phyloP scores from a whole-genome alignment of 768 basidiomycete species.

The Boletus pseudo-olivaceus region DNA sequence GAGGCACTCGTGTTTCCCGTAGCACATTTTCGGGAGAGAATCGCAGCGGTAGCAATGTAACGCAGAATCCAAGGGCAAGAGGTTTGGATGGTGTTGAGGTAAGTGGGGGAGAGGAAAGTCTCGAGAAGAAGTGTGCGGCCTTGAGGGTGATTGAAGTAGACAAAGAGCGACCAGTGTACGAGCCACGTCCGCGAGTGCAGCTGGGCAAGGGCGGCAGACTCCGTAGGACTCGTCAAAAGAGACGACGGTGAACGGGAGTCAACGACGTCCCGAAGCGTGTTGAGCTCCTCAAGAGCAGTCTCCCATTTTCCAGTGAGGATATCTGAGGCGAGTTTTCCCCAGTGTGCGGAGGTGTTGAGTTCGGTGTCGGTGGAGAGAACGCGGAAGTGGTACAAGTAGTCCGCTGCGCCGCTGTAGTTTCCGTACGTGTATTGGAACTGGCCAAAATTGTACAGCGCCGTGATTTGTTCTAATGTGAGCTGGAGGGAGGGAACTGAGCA shows the following conservation, averaged over 20 bases:
- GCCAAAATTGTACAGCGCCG: conserved; percentile 94
- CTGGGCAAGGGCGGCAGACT: conserved; percentile 76
- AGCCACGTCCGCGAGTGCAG: conserved; percentile 96
- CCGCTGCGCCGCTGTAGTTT: conserved; percentile 93
- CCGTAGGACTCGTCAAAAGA: conserved; percentile 40
- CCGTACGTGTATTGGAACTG: conserved; percentile 99
- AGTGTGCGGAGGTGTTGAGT: conserved; percentile 93
- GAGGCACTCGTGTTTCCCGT: conserved; percentile 47
- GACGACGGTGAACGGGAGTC: conserved; percentile 69
- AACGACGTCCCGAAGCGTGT: conserved; percentile 89
- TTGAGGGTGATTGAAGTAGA: conserved; percentile 95
- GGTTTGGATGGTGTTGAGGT: conserved; percentile 98
- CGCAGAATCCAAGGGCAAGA: conserved; percentile 92
- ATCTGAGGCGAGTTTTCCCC: conserved; percentile 97
- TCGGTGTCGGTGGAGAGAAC: conserved; percentile 92
- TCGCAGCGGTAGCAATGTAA: conserved; percentile 89
- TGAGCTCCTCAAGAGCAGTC: conserved; percentile 90
- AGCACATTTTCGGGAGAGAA: conserved; percentile 81
- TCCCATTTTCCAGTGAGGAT: conserved; percentile 96
- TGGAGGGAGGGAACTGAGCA: conserved; percentile 31
- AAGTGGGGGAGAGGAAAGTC: conserved; percentile 92
- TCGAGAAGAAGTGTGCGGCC: conserved; percentile 91
- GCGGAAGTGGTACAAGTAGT: conserved; percentile 98
- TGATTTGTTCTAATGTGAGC: conserved; percentile 95
- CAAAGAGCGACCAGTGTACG: conserved; percentile 96